Evolutionary conservation across 306 rosid species (phyloP).

Genomic region (Pyrus betulifolia): DNA sequence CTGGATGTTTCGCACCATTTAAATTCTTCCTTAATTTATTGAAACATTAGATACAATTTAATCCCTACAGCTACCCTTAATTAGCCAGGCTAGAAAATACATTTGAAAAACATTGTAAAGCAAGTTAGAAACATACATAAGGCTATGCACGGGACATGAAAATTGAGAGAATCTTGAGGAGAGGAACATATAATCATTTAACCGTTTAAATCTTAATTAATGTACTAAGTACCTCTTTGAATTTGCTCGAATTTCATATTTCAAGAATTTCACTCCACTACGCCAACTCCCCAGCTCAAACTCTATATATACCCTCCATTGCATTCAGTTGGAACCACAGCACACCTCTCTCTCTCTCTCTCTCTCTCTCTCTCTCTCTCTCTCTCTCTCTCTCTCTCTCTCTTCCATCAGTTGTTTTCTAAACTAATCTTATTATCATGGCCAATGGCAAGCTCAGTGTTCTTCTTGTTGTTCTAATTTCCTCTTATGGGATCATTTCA

Average conservation of each 20-base stretch:
- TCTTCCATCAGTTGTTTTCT: neutral
- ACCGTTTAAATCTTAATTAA: slow-evolving; percentile 13
- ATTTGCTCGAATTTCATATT: neutral
- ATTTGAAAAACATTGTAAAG: neutral
- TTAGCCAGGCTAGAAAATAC: neutral
- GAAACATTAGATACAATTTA: neutral
- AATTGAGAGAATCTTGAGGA: slow-evolving; percentile 31
- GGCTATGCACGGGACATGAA: slow-evolving; percentile 47
- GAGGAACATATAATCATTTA: slow-evolving; percentile 26
- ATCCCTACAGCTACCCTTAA: neutral
- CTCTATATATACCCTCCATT: slow-evolving; percentile 42
- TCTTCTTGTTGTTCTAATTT: slow-evolving; percentile 27
- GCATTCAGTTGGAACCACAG: slow-evolving; percentile 19
- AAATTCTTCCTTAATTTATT: neutral
- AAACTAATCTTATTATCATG: neutral
- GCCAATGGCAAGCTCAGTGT: slow-evolving; percentile 28
- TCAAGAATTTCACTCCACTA: neutral
- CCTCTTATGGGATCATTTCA: slow-evolving; percentile 11
- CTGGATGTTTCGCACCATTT: slow-evolving; percentile 15
- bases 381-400: neutral
- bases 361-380: neutral
- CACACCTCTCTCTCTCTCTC: neutral
- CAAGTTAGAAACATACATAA: neutral
- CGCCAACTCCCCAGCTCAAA: neutral
- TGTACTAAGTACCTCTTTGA: neutral